Evolutionary conservation across 768 basidiomycete species (phyloP), one percentile per base, ranked within the genome.

Genomic region (Pleurotus ostreatus): DNA sequence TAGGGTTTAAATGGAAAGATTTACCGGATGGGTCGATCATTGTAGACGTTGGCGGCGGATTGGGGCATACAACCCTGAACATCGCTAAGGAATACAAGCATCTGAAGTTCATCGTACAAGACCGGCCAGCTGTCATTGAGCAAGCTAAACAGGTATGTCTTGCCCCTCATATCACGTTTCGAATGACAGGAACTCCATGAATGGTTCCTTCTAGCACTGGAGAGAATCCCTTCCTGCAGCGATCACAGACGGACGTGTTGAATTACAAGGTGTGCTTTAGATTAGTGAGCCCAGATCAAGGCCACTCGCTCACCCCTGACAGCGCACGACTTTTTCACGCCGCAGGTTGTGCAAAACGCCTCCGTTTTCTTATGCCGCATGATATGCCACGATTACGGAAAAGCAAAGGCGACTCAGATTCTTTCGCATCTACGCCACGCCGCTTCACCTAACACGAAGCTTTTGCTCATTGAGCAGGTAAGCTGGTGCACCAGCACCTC

Each of bases 21-120:
- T 49, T 69, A 11, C 58, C 61, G 1, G 46, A 59, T 0, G 63
- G 57, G 6, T 58, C 59, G 16, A 48, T 64, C 16, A 51, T 70
- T 13, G 70, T 72, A 3, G 70, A 72, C 37, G 69, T 77, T 3
- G 75, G 74, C 5, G 74, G 74, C 12, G 67, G 69, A 39, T 56
- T 70, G 15, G 75, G 75, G 1, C 62, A 65, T 7, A 61, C 66
- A 5, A 65, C 68, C 0, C 57, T 74, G n/a, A 59, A 59, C 9
- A 44, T 76, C 16, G 58, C 63, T 2, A 67, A 70, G 46, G 63
- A 59, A 2, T 68, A 65, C 30, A 16, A 26, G 15, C 54, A 55
- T 11, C 57, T 74, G 11, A 62, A 63, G 15, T 70, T 68, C 43
- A 59, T 74, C 30, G 64, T 75, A 13, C 74, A 77, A 58, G 76